A percentile compares a stretch with the other conserved stretches of the same genome.
Evolutionary conservation across 805 yeast genomes (phyloP).

Genomic region (Saturnispora sanitii): DNA sequence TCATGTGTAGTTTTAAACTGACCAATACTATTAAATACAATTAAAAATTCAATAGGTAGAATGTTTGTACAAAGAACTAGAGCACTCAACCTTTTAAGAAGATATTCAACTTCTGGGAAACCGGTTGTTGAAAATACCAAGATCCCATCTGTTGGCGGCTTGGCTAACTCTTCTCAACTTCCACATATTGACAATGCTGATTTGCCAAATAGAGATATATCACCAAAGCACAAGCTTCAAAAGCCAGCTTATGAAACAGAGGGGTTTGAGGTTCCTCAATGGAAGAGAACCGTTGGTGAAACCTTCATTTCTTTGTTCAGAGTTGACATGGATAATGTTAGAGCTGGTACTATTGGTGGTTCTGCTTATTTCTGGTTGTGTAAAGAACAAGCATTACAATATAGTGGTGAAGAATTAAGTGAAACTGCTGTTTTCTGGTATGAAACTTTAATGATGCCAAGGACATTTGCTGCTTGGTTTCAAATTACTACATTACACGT

Average conservation of each 20-base stretch:
- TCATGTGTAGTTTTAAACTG: background rate
- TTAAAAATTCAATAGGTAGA: background rate
- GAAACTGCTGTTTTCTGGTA: constrained; percentile 77
- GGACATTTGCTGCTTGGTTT: constrained; percentile 92
- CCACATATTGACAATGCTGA: constrained; percentile 29
- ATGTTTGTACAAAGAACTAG: background rate
- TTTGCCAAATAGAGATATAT: constrained; percentile 28
- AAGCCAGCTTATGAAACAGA: constrained; percentile 24
- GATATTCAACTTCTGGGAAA: background rate
- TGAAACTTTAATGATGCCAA: constrained; percentile 70
- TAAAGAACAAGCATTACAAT: constrained; percentile 72
- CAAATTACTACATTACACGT: constrained; percentile 85
- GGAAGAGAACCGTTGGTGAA: constrained; percentile 57
- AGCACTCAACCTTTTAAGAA: background rate
- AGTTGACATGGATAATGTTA: constrained; percentile 82
- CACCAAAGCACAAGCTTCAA: constrained; percentile 24
- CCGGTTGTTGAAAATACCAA: background rate
- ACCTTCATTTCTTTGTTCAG: constrained; percentile 48
- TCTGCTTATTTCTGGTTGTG: constrained; percentile 79
- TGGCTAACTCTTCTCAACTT: constrained; percentile 26
- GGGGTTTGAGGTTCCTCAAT: constrained; percentile 31
- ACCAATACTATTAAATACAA: background rate
- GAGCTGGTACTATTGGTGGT: constrained; percentile 94
- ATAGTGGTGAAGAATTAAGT: constrained; percentile 61
- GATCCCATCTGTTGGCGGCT: constrained; percentile 11